These are phyloP conservation scores for Claviceps digitariae DNA, from an alignment of 2,329 filamentous ascomycete genomes.

Conservation along the genomic window DNA sequence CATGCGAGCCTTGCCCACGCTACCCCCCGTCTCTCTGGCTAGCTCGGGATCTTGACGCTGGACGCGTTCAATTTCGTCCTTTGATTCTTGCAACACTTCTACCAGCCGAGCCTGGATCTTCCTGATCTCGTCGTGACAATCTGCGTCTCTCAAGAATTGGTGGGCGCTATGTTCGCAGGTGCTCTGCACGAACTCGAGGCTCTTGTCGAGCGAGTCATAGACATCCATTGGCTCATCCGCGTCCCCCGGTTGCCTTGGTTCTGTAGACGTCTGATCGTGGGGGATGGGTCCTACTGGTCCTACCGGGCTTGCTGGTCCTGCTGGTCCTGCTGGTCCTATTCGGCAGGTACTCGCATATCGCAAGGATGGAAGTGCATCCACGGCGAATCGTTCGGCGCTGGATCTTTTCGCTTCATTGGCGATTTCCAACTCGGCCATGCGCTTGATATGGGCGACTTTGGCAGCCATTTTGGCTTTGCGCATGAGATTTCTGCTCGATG, in stretches of 20 bases:
- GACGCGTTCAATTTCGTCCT: constrained; percentile 44
- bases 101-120: constrained; percentile 53
- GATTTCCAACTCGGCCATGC: constrained; percentile 44
- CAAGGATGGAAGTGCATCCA: constrained; percentile 24
- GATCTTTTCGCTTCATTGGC: constrained; percentile 32
- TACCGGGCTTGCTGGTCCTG: too few relatives aligned
- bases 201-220: constrained; percentile 65
- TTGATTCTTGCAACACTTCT: constrained; percentile 48
- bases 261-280: constrained; percentile 9
- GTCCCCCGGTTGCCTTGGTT: background rate
- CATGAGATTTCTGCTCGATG: constrained; percentile 66
- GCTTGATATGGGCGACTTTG: constrained; percentile 53
- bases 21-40: constrained; percentile 23
- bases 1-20: constrained; percentile 30
- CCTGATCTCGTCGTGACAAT: constrained; percentile 64
- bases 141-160: constrained; percentile 76
- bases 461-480: constrained; percentile 79
- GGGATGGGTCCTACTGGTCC: constrained; percentile 18
- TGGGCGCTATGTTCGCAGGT: constrained; percentile 80
- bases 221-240: constrained; percentile 25
- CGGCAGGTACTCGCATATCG: constrained; percentile 26
- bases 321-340: too few relatives aligned
- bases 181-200: constrained; percentile 64
- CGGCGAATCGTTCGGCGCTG: constrained; percentile 19
- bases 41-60: constrained; percentile 36